Evolutionary conservation across 495 filamentous ascomycete species (phyloP).

Genomic region (Daldinia bambusicola): DNA sequence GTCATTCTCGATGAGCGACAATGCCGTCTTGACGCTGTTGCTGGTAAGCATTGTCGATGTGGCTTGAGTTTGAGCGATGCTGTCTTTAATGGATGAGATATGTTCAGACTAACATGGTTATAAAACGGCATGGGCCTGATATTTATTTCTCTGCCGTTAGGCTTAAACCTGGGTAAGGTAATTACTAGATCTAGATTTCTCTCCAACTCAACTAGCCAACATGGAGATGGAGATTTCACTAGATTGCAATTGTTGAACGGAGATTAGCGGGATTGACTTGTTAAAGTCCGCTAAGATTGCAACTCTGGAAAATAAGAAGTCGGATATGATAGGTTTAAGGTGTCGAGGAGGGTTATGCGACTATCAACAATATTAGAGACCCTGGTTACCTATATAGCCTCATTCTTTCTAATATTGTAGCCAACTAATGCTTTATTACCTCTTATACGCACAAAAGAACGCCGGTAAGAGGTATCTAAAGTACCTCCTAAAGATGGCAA

Average conservation of each 20-base stretch:
- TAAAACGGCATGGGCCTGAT: background rate
- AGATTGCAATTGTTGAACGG: background rate
- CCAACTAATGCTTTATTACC: background rate
- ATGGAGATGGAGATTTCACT: background rate
- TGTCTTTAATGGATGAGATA: constrained; percentile 7
- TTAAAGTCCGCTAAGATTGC: constrained; percentile 8
- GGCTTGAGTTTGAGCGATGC: background rate
- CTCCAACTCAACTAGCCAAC: background rate
- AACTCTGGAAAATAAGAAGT: background rate
- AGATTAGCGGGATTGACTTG: constrained; percentile 10
- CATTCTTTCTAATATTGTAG: background rate
- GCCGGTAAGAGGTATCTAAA: no score
- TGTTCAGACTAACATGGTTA: constrained; percentile 10
- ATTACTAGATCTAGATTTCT: background rate
- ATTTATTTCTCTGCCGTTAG: constrained; percentile 10
- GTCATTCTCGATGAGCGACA: constrained; percentile 32
- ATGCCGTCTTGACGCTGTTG: constrained; percentile 13
- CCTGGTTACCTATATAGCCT: background rate
- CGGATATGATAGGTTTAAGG: background rate
- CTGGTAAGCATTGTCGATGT: constrained; percentile 26
- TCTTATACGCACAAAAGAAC: background rate
- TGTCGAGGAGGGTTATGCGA: background rate
- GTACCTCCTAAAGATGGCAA: no score
- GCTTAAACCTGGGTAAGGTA: no score
- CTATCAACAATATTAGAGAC: background rate